phyloP scores from a whole-genome alignment of 2,329 filamentous ascomycete species.

The Atkinsonella hypoxylon region DNA sequence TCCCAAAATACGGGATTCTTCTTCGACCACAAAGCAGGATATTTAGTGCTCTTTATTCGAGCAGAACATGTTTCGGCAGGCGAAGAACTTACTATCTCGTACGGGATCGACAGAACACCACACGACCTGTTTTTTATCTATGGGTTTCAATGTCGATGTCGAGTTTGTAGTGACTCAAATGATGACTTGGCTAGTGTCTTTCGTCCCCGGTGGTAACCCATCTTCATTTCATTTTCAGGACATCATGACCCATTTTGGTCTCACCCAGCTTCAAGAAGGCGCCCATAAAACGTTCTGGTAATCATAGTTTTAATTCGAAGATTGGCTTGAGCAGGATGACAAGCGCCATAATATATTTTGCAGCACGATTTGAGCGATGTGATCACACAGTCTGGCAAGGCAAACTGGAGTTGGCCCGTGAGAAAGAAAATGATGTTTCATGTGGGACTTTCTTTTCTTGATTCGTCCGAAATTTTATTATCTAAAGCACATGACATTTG shows the following conservation, averaged over 20 bases:
- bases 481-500: not conserved
- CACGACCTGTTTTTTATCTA: constrained; percentile 29
- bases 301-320: too few relatives aligned
- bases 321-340: not conserved
- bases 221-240: not conserved
- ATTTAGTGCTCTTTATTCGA: constrained; percentile 30
- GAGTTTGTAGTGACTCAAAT: constrained; percentile 25
- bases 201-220: not conserved
- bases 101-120: constrained; percentile 25
- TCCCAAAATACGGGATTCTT: constrained; percentile 31
- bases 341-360: not conserved
- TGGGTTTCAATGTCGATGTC: constrained; percentile 42
- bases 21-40: constrained; percentile 22
- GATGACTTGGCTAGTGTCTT: constrained; percentile 4
- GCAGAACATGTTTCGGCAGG: constrained; percentile 25
- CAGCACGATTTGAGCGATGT: not conserved
- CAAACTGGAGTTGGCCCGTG: not conserved
- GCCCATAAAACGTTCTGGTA: too few relatives aligned
- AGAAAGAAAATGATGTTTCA: not conserved
- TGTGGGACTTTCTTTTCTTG: not conserved
- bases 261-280: too few relatives aligned
- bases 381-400: not conserved
- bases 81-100: constrained; percentile 40
- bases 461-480: not conserved
- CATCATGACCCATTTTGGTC: too few relatives aligned